Evolutionary conservation across 495 filamentous ascomycete genomes (phyloP), one percentile per base, ranked within the genome.

Genomic region (Aspergillus coremiiformis): DNA sequence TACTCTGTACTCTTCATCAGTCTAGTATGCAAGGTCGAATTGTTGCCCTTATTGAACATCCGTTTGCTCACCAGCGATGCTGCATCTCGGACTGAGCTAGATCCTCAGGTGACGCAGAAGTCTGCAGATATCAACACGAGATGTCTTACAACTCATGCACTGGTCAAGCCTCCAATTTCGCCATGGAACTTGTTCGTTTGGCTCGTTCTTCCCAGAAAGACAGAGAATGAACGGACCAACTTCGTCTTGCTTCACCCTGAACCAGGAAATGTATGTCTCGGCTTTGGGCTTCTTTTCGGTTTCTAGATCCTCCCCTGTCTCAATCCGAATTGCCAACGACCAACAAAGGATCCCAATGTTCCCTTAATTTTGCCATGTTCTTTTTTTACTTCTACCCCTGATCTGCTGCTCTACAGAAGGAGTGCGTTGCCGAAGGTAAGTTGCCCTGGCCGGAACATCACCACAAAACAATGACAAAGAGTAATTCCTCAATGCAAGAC

Each of bases 231-330:
- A 41, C 1, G 10, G 27, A 12, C 24, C 39, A 11, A 12, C 39
- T 17, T 24, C 17, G 42, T 17, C 27, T 10, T 17, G 12, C 22
- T n/a, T 5, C 15, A 39, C n/a, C 19, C 32, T n/a, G 24, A 24
- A 47, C 12, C 27, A 21, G 14, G 23, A 22, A 22, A 27, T 14
- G 30, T 44, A 54, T 55, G 58, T 52, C 45, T 55, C 49, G 44
- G 54, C 53, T 42, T 53, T 44, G 39, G 49, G 49, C 33, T 56
- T 30, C 32, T 1, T 39, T 23, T 17, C 30, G 14, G 39, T 37
- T 54, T 57, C 51, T 54, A 52, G 58, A 54, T 50, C 44, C 55
- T 46, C 32, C 24, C 9, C 14, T 55, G 47, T 57, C 32, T 52
- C 48, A 47, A 37, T n/a, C 20, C 14, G n/a, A 27, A 33, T 4